phyloP scores from a whole-genome alignment of 2,329 filamentous ascomycete genomes.

The Epicoccum sorghinum region DNA sequence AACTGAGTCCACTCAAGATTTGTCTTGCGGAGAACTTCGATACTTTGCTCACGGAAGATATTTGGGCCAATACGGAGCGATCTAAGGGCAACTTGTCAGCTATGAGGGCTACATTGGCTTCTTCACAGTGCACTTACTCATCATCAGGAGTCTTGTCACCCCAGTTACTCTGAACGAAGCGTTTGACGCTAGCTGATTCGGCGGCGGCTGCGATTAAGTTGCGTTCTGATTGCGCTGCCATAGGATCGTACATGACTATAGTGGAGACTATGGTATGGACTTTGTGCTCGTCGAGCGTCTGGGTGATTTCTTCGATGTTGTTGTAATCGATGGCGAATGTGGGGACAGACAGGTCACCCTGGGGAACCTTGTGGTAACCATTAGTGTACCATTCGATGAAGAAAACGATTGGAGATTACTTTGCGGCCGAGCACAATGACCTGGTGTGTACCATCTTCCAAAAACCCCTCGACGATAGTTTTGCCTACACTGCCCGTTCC shows the following conservation, averaged over 20 bases:
- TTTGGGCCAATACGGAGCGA: constrained; percentile 14
- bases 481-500: constrained; percentile 56
- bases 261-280: constrained; percentile 56
- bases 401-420: constrained; percentile 28
- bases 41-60: constrained; percentile 9
- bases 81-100: neutral
- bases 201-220: constrained; percentile 21
- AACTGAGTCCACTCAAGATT: constrained; percentile 36
- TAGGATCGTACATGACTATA: constrained; percentile 42
- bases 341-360: constrained; percentile 9
- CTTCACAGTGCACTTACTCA: constrained; percentile 7
- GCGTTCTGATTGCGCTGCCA: constrained; percentile 22
- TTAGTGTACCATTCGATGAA: neutral
- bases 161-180: constrained; percentile 26
- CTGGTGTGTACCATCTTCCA: constrained; percentile 42
- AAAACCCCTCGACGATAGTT: constrained; percentile 54
- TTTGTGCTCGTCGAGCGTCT: constrained; percentile 45
- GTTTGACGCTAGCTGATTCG: constrained; percentile 16
- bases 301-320: constrained; percentile 34
- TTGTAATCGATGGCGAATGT: constrained; percentile 43
- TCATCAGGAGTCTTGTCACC: constrained; percentile 19
- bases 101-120: neutral
- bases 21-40: constrained; percentile 24
- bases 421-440: constrained; percentile 53
- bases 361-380: constrained; percentile 6